Evolutionary conservation across 805 yeast genomes (phyloP), one percentile per base, ranked within the genome.

Genomic region (Saccharomyces kudriavzevii): DNA sequence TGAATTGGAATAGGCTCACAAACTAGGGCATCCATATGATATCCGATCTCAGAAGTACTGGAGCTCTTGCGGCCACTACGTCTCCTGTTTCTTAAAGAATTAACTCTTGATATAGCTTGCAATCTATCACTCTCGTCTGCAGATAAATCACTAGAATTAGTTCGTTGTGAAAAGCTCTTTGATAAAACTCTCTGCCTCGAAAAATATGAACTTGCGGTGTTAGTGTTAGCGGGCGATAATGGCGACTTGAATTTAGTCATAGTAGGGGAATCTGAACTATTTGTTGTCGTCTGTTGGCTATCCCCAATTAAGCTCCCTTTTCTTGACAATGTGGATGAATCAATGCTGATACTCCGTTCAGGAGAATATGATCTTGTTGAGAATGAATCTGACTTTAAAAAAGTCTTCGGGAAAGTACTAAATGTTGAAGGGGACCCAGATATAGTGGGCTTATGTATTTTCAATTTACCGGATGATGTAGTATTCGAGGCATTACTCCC

Each of bases 1-100:
- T 88, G 84, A 53, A 85, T 85, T 0, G 96, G 94, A 55, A 88
- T 87, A 1, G 94, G 89, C 62, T 89, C 96, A 69, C 97, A 90
- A 13, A 89, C 74, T 48, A 92, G 72, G 4, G 90, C 83, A 65
- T 88, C 91, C 59, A 87, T 68, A 40, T 65, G 60, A 47, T 60
- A 64, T 4, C 60, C 54, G n/a, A 65, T 51, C 14, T 58, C 64
- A 28, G 56, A 57, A 30, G 57, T 57, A 0, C 58, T 55, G 2
- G 66, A 61, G 52, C 63, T 65, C 48, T 58, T 62, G 9, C 68
- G 58, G 14, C 64, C 67, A 51, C 68, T 65, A 26, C 65, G 60
- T 50, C 70, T 61, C 52, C 69, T 60, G 28, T 54, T 55, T 24
- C 69, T 58, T 17, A 65, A 51, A 11, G 67, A 60, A 35, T 62